Base-by-base conservation (phyloP, 176 grass and related monocot genomes). In the Carex littledalei region DNA sequence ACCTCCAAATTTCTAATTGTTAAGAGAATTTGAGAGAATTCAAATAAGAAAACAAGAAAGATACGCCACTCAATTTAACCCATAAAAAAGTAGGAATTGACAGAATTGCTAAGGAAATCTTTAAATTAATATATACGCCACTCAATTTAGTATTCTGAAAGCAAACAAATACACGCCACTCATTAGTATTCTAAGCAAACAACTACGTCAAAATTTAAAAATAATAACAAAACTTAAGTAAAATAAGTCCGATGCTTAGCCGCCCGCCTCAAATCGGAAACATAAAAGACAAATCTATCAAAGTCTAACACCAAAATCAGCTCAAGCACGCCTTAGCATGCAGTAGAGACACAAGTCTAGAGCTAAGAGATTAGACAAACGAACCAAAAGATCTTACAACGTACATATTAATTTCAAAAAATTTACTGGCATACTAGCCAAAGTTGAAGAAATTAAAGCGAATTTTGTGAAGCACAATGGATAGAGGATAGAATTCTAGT, bases 181-280 rank as follows among this genome's bases (percentile, higher is more conserved):
- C 70, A 52, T 74, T 74, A 50, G 9, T 22, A 74, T 50, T 74
- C 18, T 74, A 24, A 74, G 4, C 21, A 74, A 50, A 63, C 9
- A 75, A 52, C 15, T 39, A 69, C 13, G 65, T 8, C 65, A 16
- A 31, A 68, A 68, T 68, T 39, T 49, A 11, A 50, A 50, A 37
- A 69, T 37, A 39, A 69, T 3, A 32, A 31, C 18, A 37, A 18
- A 37, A 70, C 34, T 17, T 1, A 16, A 49, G 3, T 5, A 74
- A 49, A 74, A 5, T 1, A 74, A 72, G 43, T 9, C 18, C 17
- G 0, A 43, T 52, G 70, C 10, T 49, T 22, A 49, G 9, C n/a
- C 70, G n/a, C 17, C 70, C 43, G 43, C 24, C 17, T 74, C 35
- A 74, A 74, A 74, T 74, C 18, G 68, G 69, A 52, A 74, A 74